Evolutionary conservation across 768 basidiomycete species (phyloP).

Genomic region (Leccinum obscurum): DNA sequence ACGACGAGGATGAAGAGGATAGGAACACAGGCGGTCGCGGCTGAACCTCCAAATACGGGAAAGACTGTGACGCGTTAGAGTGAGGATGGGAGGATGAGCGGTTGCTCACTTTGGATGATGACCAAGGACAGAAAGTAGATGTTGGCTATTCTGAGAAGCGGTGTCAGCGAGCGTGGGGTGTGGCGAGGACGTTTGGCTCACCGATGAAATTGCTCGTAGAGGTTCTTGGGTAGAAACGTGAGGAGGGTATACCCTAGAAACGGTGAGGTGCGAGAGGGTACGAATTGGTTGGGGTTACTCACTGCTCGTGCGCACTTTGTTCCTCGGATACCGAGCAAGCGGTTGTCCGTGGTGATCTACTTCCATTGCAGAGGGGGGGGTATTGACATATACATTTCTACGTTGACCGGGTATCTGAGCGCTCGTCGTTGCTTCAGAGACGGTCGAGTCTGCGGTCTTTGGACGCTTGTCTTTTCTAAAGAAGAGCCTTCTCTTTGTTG

Average conservation of each 20-base stretch:
- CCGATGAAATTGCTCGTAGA: conserved; percentile 94
- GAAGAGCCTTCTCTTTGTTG: conserved; percentile 45
- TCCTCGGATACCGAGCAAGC: conserved; percentile 74
- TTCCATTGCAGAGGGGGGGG: conserved; percentile 62
- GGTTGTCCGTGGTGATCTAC: conserved; percentile 76
- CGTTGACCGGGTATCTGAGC: conserved; percentile 50
- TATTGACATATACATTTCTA: conserved; percentile 82
- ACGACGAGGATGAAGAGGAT: conserved; percentile 83
- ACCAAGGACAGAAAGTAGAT: conserved; percentile 88
- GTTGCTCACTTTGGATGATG: conserved; percentile 66
- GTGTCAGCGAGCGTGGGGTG: not conserved
- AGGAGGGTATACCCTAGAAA: conserved; percentile 81
- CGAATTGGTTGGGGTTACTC: conserved; percentile 34
- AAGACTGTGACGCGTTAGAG: conserved; percentile 56
- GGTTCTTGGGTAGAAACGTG: conserved; percentile 91
- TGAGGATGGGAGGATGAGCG: not conserved
- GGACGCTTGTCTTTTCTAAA: conserved; percentile 60
- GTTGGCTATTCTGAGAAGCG: conserved; percentile 69
- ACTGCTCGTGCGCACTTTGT: conserved; percentile 95
- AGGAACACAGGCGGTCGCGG: conserved; percentile 80
- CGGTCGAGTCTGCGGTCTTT: conserved; percentile 33
- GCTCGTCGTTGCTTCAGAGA: conserved; percentile 24
- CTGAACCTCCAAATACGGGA: conserved; percentile 85
- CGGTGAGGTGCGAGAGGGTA: not conserved
- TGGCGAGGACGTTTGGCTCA: conserved; percentile 30